phyloP scores from a whole-genome alignment of 1,284 basidiomycete species.

The Heterobasidion parviporum region DNA sequence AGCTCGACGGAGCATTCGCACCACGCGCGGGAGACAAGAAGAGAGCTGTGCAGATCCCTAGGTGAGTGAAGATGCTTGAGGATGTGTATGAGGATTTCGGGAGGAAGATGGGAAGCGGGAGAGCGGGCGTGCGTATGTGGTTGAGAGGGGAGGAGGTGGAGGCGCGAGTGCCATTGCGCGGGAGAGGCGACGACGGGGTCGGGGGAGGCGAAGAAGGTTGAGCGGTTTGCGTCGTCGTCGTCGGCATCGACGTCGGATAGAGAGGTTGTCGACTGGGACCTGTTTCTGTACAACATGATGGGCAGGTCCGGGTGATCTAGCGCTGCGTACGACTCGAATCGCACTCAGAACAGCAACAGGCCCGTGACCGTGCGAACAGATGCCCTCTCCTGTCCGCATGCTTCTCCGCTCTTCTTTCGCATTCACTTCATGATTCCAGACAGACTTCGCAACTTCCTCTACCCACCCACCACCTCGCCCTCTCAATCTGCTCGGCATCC shows the following conservation, averaged over 20 bases:
- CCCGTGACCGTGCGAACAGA: too few relatives aligned
- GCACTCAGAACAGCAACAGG: too few relatives aligned
- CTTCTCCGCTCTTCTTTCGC: too few relatives aligned
- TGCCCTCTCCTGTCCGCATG: too few relatives aligned
- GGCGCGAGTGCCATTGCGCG: constrained; percentile 54
- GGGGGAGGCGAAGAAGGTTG: constrained; percentile 38
- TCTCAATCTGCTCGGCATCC: too few relatives aligned
- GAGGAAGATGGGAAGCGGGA: constrained; percentile 47
- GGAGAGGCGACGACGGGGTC: constrained; percentile 34
- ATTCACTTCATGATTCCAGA: too few relatives aligned
- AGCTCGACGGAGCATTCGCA: constrained; percentile 94
- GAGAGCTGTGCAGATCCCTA: constrained; percentile 66
- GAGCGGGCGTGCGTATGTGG: constrained; percentile 14
- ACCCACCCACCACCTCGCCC: too few relatives aligned
- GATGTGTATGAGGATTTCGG: constrained; percentile 92
- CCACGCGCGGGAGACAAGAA: constrained; percentile 89
- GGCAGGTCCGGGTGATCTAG: constrained; percentile 5
- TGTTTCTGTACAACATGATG: constrained; percentile 39
- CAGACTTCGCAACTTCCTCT: too few relatives aligned
- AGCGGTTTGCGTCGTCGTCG: constrained; percentile 49
- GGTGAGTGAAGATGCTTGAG: constrained; percentile 75
- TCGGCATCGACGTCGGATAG: constrained; percentile 48
- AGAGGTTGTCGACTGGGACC: constrained; percentile 44
- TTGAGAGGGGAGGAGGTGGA: constrained; percentile 17
- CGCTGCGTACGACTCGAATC: neutral